These are phyloP conservation scores for Rutstroemia sp. DNA, from an alignment of 2,329 filamentous ascomycete genomes.

Conservation along the genomic window DNA sequence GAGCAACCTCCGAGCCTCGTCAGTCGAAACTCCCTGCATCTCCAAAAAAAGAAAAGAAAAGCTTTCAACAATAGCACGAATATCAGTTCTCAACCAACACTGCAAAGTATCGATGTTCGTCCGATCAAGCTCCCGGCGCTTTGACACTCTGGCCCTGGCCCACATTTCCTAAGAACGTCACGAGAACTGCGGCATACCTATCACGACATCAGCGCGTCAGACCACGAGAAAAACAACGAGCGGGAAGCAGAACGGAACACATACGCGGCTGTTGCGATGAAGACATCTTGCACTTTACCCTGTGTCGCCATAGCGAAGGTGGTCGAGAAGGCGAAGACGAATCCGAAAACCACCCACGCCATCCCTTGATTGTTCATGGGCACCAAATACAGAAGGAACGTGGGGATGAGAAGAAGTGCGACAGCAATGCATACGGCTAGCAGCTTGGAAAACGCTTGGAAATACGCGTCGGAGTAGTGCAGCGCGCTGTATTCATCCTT, in stretches of 20 bases:
- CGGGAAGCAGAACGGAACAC: not conserved
- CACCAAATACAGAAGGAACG: constrained; percentile 15
- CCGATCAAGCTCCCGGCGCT: not conserved
- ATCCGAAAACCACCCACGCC: constrained; percentile 9
- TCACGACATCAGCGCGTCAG: not conserved
- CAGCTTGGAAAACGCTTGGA: not conserved
- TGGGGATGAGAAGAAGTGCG: constrained; percentile 15
- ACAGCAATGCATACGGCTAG: constrained; percentile 7
- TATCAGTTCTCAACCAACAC: too few relatives aligned
- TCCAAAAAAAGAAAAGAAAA: too few relatives aligned
- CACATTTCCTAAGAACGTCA: not conserved
- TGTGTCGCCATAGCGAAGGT: constrained; percentile 10
- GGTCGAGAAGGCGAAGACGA: constrained; percentile 9
- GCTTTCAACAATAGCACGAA: too few relatives aligned
- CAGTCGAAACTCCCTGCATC: too few relatives aligned
- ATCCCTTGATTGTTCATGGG: constrained; percentile 12
- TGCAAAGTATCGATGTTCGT: too few relatives aligned
- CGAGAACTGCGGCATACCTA: not conserved
- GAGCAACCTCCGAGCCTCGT: too few relatives aligned
- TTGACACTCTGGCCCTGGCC: not conserved
- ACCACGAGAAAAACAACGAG: not conserved
- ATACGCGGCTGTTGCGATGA: not conserved
- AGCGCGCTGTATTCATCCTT: not conserved
- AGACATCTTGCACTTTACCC: not conserved
- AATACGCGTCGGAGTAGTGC: constrained; percentile 3